These are phyloP conservation scores for Trichoderma oligosporum DNA, from an alignment of 2,329 filamentous ascomycete genomes.

Conservation along the genomic window DNA sequence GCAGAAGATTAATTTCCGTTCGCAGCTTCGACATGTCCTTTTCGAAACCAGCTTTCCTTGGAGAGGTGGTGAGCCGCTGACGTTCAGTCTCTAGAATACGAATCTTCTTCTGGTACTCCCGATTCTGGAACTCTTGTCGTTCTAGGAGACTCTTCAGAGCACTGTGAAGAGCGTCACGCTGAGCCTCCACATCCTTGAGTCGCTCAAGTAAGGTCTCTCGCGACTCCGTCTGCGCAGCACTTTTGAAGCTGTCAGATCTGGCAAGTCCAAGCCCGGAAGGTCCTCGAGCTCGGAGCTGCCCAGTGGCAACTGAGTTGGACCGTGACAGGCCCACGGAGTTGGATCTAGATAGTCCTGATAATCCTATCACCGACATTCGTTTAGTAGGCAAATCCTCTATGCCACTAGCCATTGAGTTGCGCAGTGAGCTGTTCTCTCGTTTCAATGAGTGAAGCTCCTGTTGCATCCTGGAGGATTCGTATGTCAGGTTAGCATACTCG, in stretches of 20 bases:
- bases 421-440: constrained; percentile 60
- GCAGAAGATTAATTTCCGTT: constrained; percentile 78
- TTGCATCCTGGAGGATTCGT: constrained; percentile 79
- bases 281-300: constrained; percentile 40
- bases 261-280: constrained; percentile 44
- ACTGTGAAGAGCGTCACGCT: constrained; percentile 86
- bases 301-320: constrained; percentile 64
- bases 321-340: too few species aligned
- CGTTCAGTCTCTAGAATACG: constrained; percentile 73
- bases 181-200: constrained; percentile 87
- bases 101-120: constrained; percentile 78
- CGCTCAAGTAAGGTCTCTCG: constrained; percentile 71
- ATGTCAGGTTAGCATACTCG: constrained; percentile 68
- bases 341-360: background rate
- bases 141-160: constrained; percentile 82
- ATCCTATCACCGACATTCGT: constrained; percentile 32
- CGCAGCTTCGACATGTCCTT: constrained; percentile 75
- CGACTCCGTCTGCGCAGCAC: constrained; percentile 46
- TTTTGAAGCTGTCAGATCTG: constrained; percentile 58
- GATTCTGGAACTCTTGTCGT: constrained; percentile 79
- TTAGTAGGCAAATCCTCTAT: constrained; percentile 22
- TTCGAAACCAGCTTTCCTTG: constrained; percentile 75
- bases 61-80: constrained; percentile 67
- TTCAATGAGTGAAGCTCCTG: constrained; percentile 75
- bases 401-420: constrained; percentile 33